phyloP scores from a whole-genome alignment of 176 grass and related monocot species.

The Oryza glaberrima region DNA sequence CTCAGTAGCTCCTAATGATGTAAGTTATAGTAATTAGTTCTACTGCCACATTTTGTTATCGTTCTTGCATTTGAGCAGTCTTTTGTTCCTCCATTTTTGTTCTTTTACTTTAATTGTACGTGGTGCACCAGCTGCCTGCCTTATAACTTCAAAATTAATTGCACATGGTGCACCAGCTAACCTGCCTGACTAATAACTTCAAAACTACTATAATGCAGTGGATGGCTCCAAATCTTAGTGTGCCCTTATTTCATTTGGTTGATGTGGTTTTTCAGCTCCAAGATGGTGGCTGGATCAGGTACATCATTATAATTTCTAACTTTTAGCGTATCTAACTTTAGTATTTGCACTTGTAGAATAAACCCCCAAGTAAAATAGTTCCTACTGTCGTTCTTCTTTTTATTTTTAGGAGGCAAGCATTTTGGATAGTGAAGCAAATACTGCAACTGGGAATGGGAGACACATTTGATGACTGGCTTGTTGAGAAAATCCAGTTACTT shows the following conservation, averaged over 20 bases:
- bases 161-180: constrained; percentile 4
- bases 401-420: constrained; percentile 85
- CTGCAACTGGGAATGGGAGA: constrained; percentile 99
- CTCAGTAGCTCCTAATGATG: constrained; percentile 58
- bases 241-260: constrained; percentile 92
- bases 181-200: constrained; percentile 16
- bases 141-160: constrained; percentile 37
- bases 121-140: constrained; percentile 13
- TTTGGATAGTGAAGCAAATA: constrained; percentile 98
- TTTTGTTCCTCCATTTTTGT: background rate
- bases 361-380: constrained; percentile 8
- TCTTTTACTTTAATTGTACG: constrained; percentile 25
- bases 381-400: background rate
- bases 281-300: constrained; percentile 98
- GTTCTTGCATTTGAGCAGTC: background rate
- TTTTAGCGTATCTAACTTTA: constrained; percentile 15
- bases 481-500: constrained; percentile 96
- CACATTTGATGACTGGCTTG: constrained; percentile 99
- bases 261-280: constrained; percentile 97
- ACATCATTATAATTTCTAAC: constrained; percentile 42
- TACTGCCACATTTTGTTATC: background rate
- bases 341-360: constrained; percentile 6
- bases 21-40: constrained; percentile 50
- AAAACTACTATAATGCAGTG: constrained; percentile 67
- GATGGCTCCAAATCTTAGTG: constrained; percentile 89